Evolutionary conservation across 2,329 filamentous ascomycete species (phyloP), one percentile per base, ranked within the genome.

Genomic region (Diaporthe sp.): DNA sequence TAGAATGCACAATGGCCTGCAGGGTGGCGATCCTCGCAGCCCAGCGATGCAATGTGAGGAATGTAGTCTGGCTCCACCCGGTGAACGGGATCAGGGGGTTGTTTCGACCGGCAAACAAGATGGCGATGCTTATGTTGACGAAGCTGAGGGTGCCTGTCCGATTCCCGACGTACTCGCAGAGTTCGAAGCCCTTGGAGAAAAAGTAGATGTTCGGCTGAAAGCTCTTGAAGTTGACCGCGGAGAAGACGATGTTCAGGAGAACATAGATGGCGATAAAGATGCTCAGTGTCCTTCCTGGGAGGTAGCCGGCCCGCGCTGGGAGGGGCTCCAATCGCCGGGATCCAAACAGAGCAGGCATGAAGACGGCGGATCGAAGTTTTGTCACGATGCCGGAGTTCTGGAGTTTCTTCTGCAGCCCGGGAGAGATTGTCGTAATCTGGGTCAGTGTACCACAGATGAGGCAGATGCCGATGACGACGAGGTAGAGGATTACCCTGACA

Each of bases 71-170:
- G 22, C 90, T 90, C 92, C 92, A 94, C 0, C 92, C 92, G 0
- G 92, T 94, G 0, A 91, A 80, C 90, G 90, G 93, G 72, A 93
- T 84, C n/a, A 93, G 85, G 0, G 91, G 78, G 69, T 94, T 93
- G 76, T 94, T 94, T 13, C 92, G 86, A 78, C 90, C 89, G 0
- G 89, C 90, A 77, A 94, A 94, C 0, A 94, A 81, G 91, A 91
- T 93, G 0, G 93, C 82, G 6, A 92, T 79, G 0, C 91, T 90
- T 10, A 94, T 86, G 76, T 92, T 92, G 12, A 89, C 89, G 77
- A 92, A 90, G 0, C 90, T 89, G 28, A 94, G 86, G 40, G 92
- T 88, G 0, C 92, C 92, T 0, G 91, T 92, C 12, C 92, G 87
- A 77, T 93, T 91, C 0, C 90, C 89, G 0, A 91, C 84, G 73